These are phyloP conservation scores for Pichia sp. DNA, from an alignment of 1,139 yeast genomes.

Conservation along the genomic window DNA sequence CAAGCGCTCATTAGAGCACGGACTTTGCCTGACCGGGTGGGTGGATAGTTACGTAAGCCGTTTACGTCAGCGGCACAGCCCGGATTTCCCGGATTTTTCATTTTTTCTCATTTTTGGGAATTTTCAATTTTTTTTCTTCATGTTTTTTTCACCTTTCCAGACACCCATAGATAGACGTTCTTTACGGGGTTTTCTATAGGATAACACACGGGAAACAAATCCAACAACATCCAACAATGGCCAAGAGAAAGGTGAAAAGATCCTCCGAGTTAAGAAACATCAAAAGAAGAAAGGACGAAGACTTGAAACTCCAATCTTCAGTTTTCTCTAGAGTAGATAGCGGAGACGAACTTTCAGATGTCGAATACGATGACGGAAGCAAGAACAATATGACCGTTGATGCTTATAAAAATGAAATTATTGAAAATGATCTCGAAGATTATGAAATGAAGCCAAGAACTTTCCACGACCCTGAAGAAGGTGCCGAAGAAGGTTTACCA, in stretches of 20 bases:
- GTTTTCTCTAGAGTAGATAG: conserved; percentile 17
- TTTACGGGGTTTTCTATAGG: too few species aligned
- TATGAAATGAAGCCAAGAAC: conserved; percentile 63
- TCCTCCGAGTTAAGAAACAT: conserved; percentile 40
- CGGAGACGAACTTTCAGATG: conserved; percentile 21
- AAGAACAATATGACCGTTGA: neutral
- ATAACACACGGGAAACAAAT: too few species aligned
- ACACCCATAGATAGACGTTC: too few species aligned
- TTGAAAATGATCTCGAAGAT: conserved; percentile 43
- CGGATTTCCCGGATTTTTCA: neutral
- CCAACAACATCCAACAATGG: conserved; percentile 37
- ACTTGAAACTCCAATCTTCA: conserved; percentile 37
- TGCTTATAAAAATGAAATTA: conserved; percentile 1
- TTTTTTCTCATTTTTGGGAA: too few species aligned
- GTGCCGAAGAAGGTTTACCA: conserved; percentile 73
- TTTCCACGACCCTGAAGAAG: conserved; percentile 36
- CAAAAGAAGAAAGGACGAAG: conserved; percentile 54
- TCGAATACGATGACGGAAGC: conserved; percentile 29
- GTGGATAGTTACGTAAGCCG: neutral
- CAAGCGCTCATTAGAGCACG: neutral
- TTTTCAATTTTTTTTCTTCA: too few species aligned
- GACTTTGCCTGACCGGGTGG: too few species aligned
- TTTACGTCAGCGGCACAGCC: neutral
- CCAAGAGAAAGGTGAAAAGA: conserved; percentile 43
- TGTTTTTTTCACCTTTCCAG: neutral